Conservation (phyloP, 768 basidiomycete species). For the Clavulina sp. region DNA sequence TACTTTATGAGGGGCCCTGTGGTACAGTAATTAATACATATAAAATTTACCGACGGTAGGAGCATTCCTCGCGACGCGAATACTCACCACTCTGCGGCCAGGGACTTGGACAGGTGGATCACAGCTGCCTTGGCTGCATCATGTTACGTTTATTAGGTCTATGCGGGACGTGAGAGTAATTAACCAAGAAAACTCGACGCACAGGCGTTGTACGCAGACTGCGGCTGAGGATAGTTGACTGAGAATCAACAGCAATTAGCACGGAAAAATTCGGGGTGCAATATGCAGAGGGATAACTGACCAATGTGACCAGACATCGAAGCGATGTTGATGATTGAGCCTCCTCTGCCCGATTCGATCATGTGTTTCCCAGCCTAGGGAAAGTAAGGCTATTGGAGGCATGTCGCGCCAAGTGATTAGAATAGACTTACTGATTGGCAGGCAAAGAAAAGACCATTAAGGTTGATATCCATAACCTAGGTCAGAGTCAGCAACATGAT, state of each 20-base stretch:
- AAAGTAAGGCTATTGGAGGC: background rate
- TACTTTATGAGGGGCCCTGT: constrained; percentile 5
- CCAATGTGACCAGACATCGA: constrained; percentile 8
- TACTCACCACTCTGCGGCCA: constrained; percentile 9
- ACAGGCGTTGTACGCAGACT: constrained; percentile 11
- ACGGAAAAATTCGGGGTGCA: background rate
- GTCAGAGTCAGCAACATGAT: background rate
- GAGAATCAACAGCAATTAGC: constrained; percentile 1
- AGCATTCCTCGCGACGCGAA: background rate
- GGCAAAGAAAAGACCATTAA: constrained; percentile 8
- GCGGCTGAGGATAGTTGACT: constrained; percentile 9
- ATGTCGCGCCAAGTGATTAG: background rate
- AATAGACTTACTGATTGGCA: constrained; percentile 6
- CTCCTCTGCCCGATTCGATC: constrained; percentile 7
- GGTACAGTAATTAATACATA: background rate
- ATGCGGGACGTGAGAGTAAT: background rate
- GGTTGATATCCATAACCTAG: constrained; percentile 9
- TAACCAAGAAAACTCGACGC: constrained; percentile 2
- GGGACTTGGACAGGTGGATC: constrained; percentile 9
- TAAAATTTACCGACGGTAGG: background rate
- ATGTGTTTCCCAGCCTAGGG: constrained; percentile 8
- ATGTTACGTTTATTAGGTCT: background rate
- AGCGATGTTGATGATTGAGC: constrained; percentile 9
- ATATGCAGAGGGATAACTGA: background rate
- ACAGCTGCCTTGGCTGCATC: constrained; percentile 7